phyloP scores from a whole-genome alignment of 148 eudicot species.

The Polygonum maritimum region DNA sequence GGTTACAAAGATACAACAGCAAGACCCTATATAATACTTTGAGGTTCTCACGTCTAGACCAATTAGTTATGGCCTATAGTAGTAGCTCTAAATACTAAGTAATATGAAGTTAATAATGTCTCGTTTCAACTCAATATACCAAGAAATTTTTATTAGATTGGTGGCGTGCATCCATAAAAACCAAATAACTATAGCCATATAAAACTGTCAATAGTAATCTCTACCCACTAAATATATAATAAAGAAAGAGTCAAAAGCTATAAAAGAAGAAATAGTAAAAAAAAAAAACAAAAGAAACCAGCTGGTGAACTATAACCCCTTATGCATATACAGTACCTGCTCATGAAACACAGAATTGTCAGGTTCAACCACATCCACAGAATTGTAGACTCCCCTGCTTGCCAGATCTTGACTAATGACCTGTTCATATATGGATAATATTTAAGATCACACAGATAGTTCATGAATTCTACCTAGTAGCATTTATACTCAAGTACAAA shows the following conservation, averaged over 20 bases:
- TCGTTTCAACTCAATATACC: neutral
- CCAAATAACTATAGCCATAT: neutral
- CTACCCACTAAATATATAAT: neutral
- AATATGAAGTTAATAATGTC: neutral
- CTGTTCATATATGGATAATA: slow-evolving; percentile 27
- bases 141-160: neutral
- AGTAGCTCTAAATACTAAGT: neutral
- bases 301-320: neutral
- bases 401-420: slow-evolving; percentile 31
- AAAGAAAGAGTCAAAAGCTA: neutral
- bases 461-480: neutral
- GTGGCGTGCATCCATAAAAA: neutral
- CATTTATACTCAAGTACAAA: slow-evolving; percentile 3
- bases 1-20: no score
- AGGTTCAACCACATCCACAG: slow-evolving; percentile 42
- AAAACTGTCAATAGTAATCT: neutral
- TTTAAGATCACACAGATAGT: neutral
- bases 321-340: slow-evolving; percentile 41
- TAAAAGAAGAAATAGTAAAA: neutral
- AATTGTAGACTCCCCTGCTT: slow-evolving; percentile 56
- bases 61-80: no score
- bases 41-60: neutral
- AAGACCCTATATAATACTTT: neutral
- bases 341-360: slow-evolving; percentile 68
- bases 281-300: neutral